Evolutionary conservation across 768 basidiomycete genomes (phyloP).

Genomic region (Hebeloma cylindrosporum): DNA sequence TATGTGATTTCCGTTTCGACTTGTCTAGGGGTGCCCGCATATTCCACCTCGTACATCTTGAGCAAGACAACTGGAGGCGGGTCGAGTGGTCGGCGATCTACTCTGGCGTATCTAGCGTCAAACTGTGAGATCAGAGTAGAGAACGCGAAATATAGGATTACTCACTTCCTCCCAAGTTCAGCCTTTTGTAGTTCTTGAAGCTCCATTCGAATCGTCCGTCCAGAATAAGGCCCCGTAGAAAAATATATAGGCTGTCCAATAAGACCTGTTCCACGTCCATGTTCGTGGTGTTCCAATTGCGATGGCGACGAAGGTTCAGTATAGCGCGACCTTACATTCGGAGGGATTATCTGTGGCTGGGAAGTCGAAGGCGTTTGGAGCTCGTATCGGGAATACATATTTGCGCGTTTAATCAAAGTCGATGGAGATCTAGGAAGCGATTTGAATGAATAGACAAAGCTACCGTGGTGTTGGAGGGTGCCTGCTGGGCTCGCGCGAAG

Average conservation of each 20-base stretch:
- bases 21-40: constrained; percentile 42
- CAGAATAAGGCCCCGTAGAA: constrained; percentile 58
- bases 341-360: constrained; percentile 9
- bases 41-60: constrained; percentile 45
- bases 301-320: constrained; percentile 1
- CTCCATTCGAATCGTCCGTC: constrained; percentile 54
- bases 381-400: constrained; percentile 15
- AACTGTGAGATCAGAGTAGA: constrained; percentile 2
- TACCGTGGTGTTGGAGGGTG: not conserved
- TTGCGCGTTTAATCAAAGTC: not conserved
- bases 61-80: constrained; percentile 64
- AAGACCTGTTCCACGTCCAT: constrained; percentile 19
- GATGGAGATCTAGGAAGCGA: not conserved
- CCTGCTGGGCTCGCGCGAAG: no score
- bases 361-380: constrained; percentile 2
- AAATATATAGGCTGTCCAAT: constrained; percentile 58
- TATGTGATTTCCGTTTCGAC: constrained; percentile 47
- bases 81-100: constrained; percentile 65
- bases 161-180: constrained; percentile 66
- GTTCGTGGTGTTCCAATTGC: not conserved
- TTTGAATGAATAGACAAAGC: not conserved
- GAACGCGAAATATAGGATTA: constrained; percentile 11
- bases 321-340: not conserved
- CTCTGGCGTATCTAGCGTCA: constrained; percentile 52
- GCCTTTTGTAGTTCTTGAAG: constrained; percentile 63